Base-by-base conservation (phyloP, 108 stramenopile species). In the Parmales sp. region DNA sequence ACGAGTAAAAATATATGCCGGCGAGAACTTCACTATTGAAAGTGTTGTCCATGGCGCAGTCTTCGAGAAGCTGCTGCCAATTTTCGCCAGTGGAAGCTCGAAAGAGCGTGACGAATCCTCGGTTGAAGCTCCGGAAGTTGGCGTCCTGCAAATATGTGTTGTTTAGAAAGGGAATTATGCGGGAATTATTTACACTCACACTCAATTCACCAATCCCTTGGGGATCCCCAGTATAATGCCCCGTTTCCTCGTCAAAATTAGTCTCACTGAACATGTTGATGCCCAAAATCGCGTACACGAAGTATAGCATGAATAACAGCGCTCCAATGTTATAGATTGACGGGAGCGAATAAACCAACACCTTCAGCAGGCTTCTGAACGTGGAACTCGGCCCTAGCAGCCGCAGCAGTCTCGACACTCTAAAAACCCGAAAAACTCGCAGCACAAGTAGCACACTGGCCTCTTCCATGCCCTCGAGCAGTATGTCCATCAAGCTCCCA, bases 241-340 rank as follows among this genome's bases (percentile, higher is more conserved):
- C 54, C 5, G 20, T 34, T 16, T 31, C 54, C 5, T 73, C 69
- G 28, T 71, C 68, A 29, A 45, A 25, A 23, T 67, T 69, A 23
- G 70, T 66, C 2, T 67, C 41, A 16, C 38, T 39, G 48, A 77
- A 73, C 1, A 77, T 39, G n/a, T 71, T 45, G 68, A 72, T 64
- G 39, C 76, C 76, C 22, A 77, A 38, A 1, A 77, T 41, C 5
- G 72, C 72, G 66, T 65, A 77, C 9, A 72, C 66, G 69, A 77
- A 72, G 38, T 65, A 39, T 36, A 77, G 69, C 45, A 77, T 38
- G 36, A 69, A 44, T 3, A 77, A 34, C 11, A 77, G 68, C 11
- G 22, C 50, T 4, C 38, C 68, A 13, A 77, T 49, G 49, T 77
- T 77, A 20, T 38, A 26, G 19, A 77, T 23, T 5, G 72, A 50